A percentile compares a stretch with the other conserved stretches of the same genome.
phyloP scores from a whole-genome alignment of 495 filamentous ascomycete species.

The Annulohypoxylon bovei region DNA sequence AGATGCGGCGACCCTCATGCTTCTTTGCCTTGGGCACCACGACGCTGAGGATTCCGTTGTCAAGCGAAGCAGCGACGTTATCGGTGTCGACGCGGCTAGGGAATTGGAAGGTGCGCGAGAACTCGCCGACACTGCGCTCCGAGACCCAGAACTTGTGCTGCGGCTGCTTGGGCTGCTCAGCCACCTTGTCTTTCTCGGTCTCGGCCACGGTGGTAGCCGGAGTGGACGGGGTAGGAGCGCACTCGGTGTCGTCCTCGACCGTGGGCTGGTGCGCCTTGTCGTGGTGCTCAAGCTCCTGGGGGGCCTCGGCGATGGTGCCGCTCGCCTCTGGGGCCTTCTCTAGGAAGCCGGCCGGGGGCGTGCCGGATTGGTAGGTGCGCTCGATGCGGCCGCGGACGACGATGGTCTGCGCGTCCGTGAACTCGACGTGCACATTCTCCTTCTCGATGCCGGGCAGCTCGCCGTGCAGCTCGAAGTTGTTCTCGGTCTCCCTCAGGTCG shows the following conservation, averaged over 20 bases:
- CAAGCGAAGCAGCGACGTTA: constrained; percentile 74
- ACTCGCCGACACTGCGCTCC: constrained; percentile 84
- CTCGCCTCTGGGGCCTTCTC: constrained; percentile 36
- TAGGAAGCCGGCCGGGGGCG: constrained; percentile 50
- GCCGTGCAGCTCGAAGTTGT: constrained; percentile 82
- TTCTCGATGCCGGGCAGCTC: constrained; percentile 87
- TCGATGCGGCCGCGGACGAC: constrained; percentile 76
- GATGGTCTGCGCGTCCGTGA: constrained; percentile 81
- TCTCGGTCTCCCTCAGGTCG: constrained; percentile 76
- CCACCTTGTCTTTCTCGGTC: constrained; percentile 44
- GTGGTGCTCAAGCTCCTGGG: constrained; percentile 47
- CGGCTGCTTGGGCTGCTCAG: constrained; percentile 47
- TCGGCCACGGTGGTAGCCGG: constrained; percentile 37
- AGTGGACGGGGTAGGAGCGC: constrained; percentile 11
- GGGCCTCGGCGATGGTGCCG: constrained; percentile 50
- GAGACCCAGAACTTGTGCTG: constrained; percentile 76
- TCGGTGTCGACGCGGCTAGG: constrained; percentile 79
- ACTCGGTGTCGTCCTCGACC: constrained; percentile 67
- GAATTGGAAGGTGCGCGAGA: constrained; percentile 83
- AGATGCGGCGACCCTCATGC: constrained; percentile 46
- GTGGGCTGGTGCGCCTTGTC: constrained; percentile 63
- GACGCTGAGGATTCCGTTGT: constrained; percentile 77
- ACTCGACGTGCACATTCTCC: constrained; percentile 82
- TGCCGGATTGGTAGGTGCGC: constrained; percentile 60
- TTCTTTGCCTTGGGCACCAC: constrained; percentile 79